These are phyloP conservation scores for Angomonas desouzai DNA, from an alignment of 208 protist genomes.

Conservation along the genomic window DNA sequence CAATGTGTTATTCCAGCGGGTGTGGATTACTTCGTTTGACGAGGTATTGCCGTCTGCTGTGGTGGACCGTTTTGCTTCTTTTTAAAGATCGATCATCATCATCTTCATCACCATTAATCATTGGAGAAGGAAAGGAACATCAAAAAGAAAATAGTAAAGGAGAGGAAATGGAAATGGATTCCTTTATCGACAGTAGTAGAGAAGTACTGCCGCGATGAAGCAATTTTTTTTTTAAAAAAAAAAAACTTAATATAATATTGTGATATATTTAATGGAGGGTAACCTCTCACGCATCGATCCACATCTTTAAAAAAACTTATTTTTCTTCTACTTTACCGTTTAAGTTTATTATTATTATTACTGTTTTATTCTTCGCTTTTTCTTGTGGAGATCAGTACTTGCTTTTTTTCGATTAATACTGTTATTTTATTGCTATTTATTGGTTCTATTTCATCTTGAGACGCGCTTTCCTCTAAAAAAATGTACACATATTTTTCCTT, in stretches of 20 bases:
- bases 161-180: constrained; percentile 7
- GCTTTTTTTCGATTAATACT: too few species aligned
- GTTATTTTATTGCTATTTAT: background rate
- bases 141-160: too few species aligned
- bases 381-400: too few species aligned
- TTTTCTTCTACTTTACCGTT: too few species aligned
- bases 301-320: too few species aligned
- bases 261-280: too few species aligned
- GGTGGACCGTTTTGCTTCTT: constrained; percentile 16
- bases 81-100: background rate
- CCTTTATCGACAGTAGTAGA: background rate
- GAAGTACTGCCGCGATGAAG: constrained; percentile 3
- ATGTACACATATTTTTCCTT: too few species aligned
- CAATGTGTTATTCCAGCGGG: constrained; percentile 63
- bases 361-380: too few species aligned
- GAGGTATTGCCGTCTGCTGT: constrained; percentile 33
- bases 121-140: constrained; percentile 1
- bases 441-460: background rate
- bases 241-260: too few species aligned
- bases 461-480: too few species aligned
- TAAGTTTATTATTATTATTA: constrained; percentile 5
- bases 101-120: background rate
- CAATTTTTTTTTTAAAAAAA: background rate
- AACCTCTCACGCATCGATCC: too few species aligned
- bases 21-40: constrained; percentile 41